Evolutionary conservation across 2,329 filamentous ascomycete species (phyloP).

Genomic region (Cladosporium oxysporum): DNA sequence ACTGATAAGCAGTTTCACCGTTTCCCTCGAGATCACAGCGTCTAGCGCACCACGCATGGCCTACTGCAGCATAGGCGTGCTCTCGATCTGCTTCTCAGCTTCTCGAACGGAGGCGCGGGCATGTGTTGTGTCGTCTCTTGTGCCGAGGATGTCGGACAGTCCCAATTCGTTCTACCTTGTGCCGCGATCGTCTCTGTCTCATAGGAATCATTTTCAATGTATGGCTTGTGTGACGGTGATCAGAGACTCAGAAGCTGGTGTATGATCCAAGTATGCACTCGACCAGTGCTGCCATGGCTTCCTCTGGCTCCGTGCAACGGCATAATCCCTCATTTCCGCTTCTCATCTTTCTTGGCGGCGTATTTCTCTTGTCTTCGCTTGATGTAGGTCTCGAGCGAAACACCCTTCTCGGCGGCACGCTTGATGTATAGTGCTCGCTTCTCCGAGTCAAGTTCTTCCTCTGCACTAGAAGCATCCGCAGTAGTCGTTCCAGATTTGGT

Average conservation of each 20-base stretch:
- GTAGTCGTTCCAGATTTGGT: constrained; percentile 15
- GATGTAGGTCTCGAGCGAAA: constrained; percentile 41
- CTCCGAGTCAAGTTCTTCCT: constrained; percentile 27
- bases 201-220: neutral
- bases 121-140: neutral
- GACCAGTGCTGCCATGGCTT: neutral
- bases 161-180: neutral
- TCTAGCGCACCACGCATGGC: neutral
- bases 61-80: neutral
- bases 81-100: neutral
- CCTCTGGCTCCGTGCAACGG: neutral
- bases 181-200: neutral
- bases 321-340: constrained; percentile 9
- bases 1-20: neutral
- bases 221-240: neutral
- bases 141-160: neutral
- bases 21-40: neutral
- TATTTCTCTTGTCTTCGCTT: constrained; percentile 27
- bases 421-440: constrained; percentile 37
- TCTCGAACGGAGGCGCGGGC: neutral
- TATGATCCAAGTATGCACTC: neutral
- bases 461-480: constrained; percentile 19
- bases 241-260: neutral
- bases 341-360: constrained; percentile 24
- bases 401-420: constrained; percentile 41